Evolutionary conservation across 1,284 basidiomycete species (phyloP).

Genomic region (Volvariella surrecta): DNA sequence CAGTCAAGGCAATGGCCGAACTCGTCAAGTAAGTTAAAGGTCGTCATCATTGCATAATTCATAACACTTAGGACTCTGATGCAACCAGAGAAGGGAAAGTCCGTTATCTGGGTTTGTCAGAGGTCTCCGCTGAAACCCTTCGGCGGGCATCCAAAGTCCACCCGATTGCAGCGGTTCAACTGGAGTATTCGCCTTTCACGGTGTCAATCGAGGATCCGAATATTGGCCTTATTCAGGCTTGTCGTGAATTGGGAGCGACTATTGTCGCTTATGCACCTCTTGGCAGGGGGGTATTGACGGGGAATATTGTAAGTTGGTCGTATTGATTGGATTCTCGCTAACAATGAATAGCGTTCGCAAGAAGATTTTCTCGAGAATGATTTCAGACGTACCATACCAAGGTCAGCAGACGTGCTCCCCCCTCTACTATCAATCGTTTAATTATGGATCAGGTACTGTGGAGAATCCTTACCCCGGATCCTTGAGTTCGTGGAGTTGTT

Average conservation of each 20-base stretch:
- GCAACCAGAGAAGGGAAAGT: slow-evolving; percentile 48
- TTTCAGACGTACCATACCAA: slow-evolving; percentile 20
- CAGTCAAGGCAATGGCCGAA: slow-evolving; percentile 42
- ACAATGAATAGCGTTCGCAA: slow-evolving; percentile 23
- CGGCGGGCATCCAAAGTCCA: slow-evolving; percentile 55
- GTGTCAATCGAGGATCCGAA: slow-evolving; percentile 12
- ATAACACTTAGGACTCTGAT: not conserved
- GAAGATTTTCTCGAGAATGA: slow-evolving; percentile 40
- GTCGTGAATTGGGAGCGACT: slow-evolving; percentile 14
- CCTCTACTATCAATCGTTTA: not conserved
- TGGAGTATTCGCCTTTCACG: slow-evolving; percentile 55
- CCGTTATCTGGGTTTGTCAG: slow-evolving; percentile 56
- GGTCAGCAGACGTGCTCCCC: slow-evolving; percentile 9
- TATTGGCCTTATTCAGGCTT: slow-evolving; percentile 12
- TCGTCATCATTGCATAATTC: too few species aligned
- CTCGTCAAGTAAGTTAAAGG: slow-evolving; percentile 36
- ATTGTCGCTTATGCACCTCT: slow-evolving; percentile 18
- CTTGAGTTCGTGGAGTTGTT: slow-evolving; percentile 42
- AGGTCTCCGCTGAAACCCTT: slow-evolving; percentile 48
- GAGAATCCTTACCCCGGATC: slow-evolving; percentile 51
- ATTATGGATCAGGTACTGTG: slow-evolving; percentile 20
- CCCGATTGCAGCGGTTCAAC: slow-evolving; percentile 53
- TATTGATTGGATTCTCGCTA: not conserved
- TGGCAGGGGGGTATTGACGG: slow-evolving; percentile 16
- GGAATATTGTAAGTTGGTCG: slow-evolving; percentile 9